Base-by-base conservation (phyloP, 345 rosid genomes). In the Citrus hindsii region DNA sequence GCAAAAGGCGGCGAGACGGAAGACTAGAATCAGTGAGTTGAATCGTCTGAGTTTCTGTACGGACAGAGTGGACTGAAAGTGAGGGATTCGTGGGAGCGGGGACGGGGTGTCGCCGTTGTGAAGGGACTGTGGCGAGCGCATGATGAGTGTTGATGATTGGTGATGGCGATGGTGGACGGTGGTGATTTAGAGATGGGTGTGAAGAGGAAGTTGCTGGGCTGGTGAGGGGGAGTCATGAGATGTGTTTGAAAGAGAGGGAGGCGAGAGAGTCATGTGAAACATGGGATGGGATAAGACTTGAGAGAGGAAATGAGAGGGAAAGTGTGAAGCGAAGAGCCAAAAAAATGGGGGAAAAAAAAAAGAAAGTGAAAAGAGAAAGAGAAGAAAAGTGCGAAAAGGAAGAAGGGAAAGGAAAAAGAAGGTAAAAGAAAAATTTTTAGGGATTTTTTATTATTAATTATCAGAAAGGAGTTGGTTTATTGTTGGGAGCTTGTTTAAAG, bases 11-110 rank as follows among this genome's bases (percentile, higher is more conserved):
- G 94, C 85, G 72, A 93, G 78, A 5, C 99, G 91, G 79, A 93
- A 85, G 75, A 92, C 84, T 62, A 95, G 90, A 75, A 91, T 84
- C 67, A 95, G 87, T 3, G 82, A 87, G 85, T 93, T 91, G 93
- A 95, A 92, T 18, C 98, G 93, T 2, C 88, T 88, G 82, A 95
- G 91, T 79, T 92, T 95, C 62, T 90, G 96, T 12, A 86, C 81
- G 68, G 96, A 87, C 40, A 93, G 85, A 4, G 96, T 93, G 76
- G 95, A 92, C 84, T 91, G 94, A 79, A 90, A 91, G 82, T 83
- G 91, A 35, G 87, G 77, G 80, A 79, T 74, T 58, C 85, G 82
- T 16, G 80, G 90, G 74, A 79, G 84, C 2, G 82, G 89, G 21
- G 88, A 71, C 72, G 89, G 90, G 16, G 87, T 78, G 40, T 88